phyloP scores from a whole-genome alignment of 176 grass and related monocot genomes.

The Thalia dealbata region DNA sequence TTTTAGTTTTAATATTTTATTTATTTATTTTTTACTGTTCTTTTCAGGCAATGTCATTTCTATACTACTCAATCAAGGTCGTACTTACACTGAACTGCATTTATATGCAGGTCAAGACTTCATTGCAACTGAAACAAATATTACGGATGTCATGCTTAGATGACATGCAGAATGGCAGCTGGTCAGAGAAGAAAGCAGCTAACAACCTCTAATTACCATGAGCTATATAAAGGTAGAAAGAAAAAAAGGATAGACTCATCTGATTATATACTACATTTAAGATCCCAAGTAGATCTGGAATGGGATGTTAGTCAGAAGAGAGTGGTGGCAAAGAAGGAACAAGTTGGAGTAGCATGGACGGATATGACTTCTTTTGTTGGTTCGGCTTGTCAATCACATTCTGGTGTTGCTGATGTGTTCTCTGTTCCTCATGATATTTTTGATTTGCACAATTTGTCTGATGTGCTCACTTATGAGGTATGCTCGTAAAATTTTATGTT shows the following conservation, averaged over 20 bases:
- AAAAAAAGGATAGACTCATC: slow-evolving; percentile 45
- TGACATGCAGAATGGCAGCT: slow-evolving; percentile 77
- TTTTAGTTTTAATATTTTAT: no score
- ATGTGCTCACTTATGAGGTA: slow-evolving; percentile 79
- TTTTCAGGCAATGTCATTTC: no score
- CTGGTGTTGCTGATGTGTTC: slow-evolving; percentile 58
- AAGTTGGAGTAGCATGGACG: slow-evolving; percentile 66
- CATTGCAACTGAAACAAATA: no score
- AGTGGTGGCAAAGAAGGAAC: slow-evolving; percentile 55
- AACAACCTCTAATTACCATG: slow-evolving; percentile 38
- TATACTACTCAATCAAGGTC: no score
- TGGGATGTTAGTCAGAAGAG: slow-evolving; percentile 51
- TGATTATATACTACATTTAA: slow-evolving; percentile 48
- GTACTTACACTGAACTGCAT: no score
- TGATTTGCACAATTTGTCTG: slow-evolving; percentile 42
- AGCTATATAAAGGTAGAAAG: slow-evolving; percentile 52
- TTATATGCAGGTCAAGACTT: no score
- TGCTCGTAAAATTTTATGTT: background rate
- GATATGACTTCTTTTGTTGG: slow-evolving; percentile 57
- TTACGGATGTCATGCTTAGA: slow-evolving; percentile 9
- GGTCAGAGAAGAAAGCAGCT: slow-evolving; percentile 65
- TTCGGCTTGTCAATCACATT: slow-evolving; percentile 18
- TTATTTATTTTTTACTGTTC: no score
- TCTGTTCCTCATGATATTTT: slow-evolving; percentile 54
- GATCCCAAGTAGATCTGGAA: slow-evolving; percentile 54